Evolutionary conservation across 2,329 filamentous ascomycete species (phyloP).

Genomic region (Apiospora kogelbergensis): DNA sequence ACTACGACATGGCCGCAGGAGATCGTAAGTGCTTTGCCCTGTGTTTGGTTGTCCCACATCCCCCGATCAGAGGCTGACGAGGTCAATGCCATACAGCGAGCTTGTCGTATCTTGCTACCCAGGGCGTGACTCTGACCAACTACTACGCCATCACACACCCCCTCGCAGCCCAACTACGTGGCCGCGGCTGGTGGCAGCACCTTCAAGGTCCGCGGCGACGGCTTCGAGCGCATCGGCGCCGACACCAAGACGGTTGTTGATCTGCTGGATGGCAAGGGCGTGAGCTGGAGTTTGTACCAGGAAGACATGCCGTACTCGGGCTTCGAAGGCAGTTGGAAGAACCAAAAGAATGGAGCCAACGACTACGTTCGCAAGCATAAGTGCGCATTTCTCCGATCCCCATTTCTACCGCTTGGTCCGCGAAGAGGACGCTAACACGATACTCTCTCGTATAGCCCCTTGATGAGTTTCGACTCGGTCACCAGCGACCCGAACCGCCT

Average conservation of each 20-base stretch:
- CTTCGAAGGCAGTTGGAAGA: constrained; percentile 50
- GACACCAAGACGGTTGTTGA: constrained; percentile 49
- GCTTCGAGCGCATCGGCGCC: constrained; percentile 42
- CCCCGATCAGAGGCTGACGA: not conserved
- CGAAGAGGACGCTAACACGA: too few relatives aligned
- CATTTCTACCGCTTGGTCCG: too few relatives aligned
- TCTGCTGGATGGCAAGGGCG: constrained; percentile 44
- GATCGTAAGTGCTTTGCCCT: constrained; percentile 35
- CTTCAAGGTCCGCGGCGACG: constrained; percentile 55
- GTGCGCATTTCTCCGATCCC: constrained; percentile 30
- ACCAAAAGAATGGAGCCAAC: constrained; percentile 54
- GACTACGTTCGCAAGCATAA: constrained; percentile 69
- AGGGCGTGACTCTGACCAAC: constrained; percentile 56
- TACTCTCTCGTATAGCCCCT: too few relatives aligned
- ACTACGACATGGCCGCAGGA: constrained; percentile 48
- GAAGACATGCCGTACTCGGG: constrained; percentile 53
- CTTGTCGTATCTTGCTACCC: constrained; percentile 47
- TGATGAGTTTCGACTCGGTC: constrained; percentile 32
- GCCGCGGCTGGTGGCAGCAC: constrained; percentile 57
- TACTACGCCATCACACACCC: constrained; percentile 57
- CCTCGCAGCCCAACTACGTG: constrained; percentile 61
- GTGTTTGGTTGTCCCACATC: not conserved
- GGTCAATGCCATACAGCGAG: constrained; percentile 28
- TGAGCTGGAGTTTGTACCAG: constrained; percentile 54
- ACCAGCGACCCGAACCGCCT: constrained; percentile 26